Conservation (phyloP, 345 rosid species). For the Populus davidiana region DNA sequence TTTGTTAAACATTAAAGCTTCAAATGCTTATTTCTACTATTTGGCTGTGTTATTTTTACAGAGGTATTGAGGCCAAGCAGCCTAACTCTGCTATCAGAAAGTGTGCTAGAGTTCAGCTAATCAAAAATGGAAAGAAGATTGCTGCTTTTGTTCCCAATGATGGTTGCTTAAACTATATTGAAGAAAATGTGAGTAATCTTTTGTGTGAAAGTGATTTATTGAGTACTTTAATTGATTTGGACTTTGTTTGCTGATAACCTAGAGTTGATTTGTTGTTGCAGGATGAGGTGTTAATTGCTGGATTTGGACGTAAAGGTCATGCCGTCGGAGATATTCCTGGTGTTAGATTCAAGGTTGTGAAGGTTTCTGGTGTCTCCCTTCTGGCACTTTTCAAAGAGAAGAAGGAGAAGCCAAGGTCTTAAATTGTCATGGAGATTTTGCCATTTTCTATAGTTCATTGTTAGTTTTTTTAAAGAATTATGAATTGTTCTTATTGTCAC, state of each 20-base stretch:
- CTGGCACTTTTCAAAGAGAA: slow-evolving; percentile 78
- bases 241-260: slow-evolving; percentile 22
- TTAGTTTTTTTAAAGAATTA: not conserved
- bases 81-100: slow-evolving; percentile 98
- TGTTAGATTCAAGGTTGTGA: slow-evolving; percentile 82
- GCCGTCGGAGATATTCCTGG: slow-evolving; percentile 91
- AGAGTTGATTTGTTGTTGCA: slow-evolving; percentile 1
- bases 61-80: slow-evolving; percentile 98
- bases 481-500: not conserved
- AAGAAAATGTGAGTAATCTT: slow-evolving; percentile 74
- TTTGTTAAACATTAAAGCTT: not conserved
- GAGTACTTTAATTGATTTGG: not conserved
- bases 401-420: slow-evolving; percentile 73
- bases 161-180: slow-evolving; percentile 92
- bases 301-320: slow-evolving; percentile 80
- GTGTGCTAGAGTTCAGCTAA: slow-evolving; percentile 93
- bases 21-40: not conserved
- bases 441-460: not conserved
- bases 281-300: slow-evolving; percentile 81
- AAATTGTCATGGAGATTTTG: not conserved
- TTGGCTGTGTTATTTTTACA: slow-evolving; percentile 25
- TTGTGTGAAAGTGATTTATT: slow-evolving; percentile 41
- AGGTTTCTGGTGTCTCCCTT: slow-evolving; percentile 83
- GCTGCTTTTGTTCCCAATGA: slow-evolving; percentile 96
- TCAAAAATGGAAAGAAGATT: slow-evolving; percentile 97